Percentiles rank a stretch among this genome's conserved stretches.
Evolutionary conservation across 352 stramenopile species (phyloP).

Genomic region (Phytophthora pseudosyringae): DNA sequence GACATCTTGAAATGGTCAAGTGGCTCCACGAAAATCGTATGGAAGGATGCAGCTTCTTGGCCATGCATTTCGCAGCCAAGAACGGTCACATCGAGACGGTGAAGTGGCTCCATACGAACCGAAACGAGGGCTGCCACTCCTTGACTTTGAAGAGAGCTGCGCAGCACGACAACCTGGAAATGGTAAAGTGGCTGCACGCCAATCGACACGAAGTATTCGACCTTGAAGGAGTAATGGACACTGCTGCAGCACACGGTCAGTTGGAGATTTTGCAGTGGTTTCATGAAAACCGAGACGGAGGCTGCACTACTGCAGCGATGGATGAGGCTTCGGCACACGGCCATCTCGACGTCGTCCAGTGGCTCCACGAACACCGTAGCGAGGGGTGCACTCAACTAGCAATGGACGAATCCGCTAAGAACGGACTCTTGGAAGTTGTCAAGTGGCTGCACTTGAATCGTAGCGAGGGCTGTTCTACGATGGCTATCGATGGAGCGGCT

Average conservation of each 20-base stretch:
- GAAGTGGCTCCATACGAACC: neutral
- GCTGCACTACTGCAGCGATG: constrained; percentile 1
- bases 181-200: constrained; percentile 5
- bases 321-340: neutral
- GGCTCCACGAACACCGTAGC: constrained; percentile 2
- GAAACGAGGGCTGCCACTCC: constrained; percentile 1
- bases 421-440: constrained; percentile 12
- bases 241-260: neutral
- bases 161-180: neutral
- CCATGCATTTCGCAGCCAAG: neutral
- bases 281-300: neutral
- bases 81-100: constrained; percentile 1
- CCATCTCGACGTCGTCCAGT: constrained; percentile 1
- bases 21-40: constrained; percentile 3
- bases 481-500: constrained; percentile 5
- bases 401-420: constrained; percentile 5
- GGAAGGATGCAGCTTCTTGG: constrained; percentile 3
- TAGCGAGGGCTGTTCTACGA: constrained; percentile 6
- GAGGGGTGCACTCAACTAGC: constrained; percentile 7
- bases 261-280: constrained; percentile 5
- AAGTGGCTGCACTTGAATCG: constrained; percentile 14
- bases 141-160: neutral
- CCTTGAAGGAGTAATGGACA: neutral
- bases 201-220: constrained; percentile 2
- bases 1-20: constrained; percentile 4